phyloP scores from a whole-genome alignment of 306 rosid genomes.

The Alnus rubra region DNA sequence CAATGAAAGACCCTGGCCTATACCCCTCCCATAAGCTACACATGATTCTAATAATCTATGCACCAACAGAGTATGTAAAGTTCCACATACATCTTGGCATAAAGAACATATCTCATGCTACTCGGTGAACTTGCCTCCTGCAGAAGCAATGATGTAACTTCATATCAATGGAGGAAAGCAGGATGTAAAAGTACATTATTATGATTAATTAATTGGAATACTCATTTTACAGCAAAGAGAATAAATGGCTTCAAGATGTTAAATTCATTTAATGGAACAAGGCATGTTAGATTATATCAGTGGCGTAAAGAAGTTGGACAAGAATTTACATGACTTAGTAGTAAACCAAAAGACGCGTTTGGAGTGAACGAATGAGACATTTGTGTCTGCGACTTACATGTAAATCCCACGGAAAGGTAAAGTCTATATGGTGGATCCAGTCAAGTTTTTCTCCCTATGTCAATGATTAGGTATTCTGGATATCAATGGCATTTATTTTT shows the following conservation, averaged over 20 bases:
- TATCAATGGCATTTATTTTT: constrained; percentile 1
- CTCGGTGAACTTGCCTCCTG: neutral
- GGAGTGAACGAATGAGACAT: constrained; percentile 1
- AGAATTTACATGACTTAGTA: constrained; percentile 10
- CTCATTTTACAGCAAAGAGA: constrained; percentile 3
- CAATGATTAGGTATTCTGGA: neutral
- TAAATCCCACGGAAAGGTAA: neutral
- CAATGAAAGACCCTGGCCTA: neutral
- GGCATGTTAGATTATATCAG: neutral
- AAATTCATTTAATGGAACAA: neutral
- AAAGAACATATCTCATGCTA: neutral
- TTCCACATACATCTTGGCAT: neutral
- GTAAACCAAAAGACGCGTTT: constrained; percentile 1
- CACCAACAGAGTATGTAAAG: neutral
- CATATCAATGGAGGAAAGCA: neutral
- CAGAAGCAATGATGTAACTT: neutral
- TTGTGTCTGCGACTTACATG: neutral
- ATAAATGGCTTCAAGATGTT: constrained; percentile 5
- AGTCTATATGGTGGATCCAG: neutral
- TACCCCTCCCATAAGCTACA: neutral
- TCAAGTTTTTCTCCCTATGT: neutral
- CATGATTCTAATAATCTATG: neutral
- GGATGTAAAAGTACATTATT: constrained; percentile 1
- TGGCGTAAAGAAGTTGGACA: neutral
- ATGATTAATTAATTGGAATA: constrained; percentile 10